Percentiles rank a stretch among this genome's conserved stretches.
phyloP scores from a whole-genome alignment of 1,284 basidiomycete species.

The Polyporus tsugae region DNA sequence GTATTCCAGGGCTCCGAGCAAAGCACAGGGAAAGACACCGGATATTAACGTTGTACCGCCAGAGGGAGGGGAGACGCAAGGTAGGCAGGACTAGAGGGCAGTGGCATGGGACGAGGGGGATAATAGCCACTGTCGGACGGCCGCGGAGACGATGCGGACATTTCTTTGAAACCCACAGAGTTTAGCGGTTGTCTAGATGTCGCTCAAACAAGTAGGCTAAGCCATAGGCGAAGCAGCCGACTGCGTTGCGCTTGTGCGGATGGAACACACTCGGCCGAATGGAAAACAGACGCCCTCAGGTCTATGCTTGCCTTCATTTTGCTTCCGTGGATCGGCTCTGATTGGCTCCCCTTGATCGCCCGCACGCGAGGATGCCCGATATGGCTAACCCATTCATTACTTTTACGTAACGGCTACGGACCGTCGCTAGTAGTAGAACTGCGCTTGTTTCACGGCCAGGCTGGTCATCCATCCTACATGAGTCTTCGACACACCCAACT shows the following conservation, averaged over 20 bases:
- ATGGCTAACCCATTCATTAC: not conserved
- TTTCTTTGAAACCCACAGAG: not conserved
- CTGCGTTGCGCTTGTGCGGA: not conserved
- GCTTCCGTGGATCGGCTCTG: not conserved
- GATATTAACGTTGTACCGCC: not conserved
- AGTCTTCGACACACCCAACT: not conserved
- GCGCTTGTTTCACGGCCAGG: not conserved
- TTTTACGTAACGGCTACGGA: not conserved
- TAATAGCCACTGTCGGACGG: not conserved
- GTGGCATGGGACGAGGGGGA: not conserved
- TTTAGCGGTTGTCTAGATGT: constrained; percentile 1
- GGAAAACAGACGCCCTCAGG: not conserved
- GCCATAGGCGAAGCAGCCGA: not conserved
- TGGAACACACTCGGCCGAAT: not conserved
- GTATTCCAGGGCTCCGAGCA: not conserved
- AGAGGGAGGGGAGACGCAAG: not conserved
- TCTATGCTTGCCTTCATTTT: not conserved
- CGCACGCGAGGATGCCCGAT: not conserved
- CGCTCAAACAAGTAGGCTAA: not conserved
- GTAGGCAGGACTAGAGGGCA: not conserved
- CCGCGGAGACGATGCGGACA: not conserved
- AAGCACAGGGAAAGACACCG: not conserved
- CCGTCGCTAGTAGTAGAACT: not conserved
- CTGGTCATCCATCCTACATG: not conserved
- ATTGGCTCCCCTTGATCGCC: not conserved